These are phyloP conservation scores for Phalaenopsis equestris DNA, from an alignment of 106 monocot genomes.

Conservation along the genomic window DNA sequence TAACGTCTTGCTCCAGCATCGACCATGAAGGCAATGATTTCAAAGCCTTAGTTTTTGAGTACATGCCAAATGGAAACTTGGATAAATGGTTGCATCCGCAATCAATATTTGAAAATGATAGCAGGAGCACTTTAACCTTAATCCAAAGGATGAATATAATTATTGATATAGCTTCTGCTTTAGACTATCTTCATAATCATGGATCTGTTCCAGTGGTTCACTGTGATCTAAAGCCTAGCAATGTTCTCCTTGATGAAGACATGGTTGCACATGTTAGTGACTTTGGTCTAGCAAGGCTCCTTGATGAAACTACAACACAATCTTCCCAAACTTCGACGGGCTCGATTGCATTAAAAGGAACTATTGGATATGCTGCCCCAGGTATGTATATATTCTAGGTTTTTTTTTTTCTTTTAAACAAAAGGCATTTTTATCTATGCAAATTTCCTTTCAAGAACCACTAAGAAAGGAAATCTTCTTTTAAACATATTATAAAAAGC, in stretches of 20 bases:
- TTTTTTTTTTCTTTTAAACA: no score
- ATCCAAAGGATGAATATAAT: conserved; percentile 26
- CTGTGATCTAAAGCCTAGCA: conserved; percentile 33
- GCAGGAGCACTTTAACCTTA: background rate
- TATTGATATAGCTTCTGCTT: conserved; percentile 39
- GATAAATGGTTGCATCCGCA: conserved; percentile 24
- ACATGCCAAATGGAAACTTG: conserved; percentile 31
- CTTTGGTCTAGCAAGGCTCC: background rate
- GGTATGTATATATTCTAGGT: background rate
- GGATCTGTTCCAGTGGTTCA: conserved; percentile 23
- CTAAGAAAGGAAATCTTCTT: no score
- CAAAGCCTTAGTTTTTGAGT: conserved; percentile 24
- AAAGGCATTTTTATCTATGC: no score
- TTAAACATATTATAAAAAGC: no score
- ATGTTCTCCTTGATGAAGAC: background rate
- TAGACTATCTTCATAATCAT: conserved; percentile 48
- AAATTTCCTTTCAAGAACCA: no score
- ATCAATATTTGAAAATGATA: background rate
- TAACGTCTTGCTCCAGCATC: conserved; percentile 17
- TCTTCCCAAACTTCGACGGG: no score
- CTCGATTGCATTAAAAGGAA: background rate
- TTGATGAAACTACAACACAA: background rate
- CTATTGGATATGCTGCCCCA: background rate
- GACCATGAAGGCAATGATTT: conserved; percentile 21
- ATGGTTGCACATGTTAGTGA: background rate